Conservation (phyloP, 805 yeast species). For the Starmerella cellae region DNA sequence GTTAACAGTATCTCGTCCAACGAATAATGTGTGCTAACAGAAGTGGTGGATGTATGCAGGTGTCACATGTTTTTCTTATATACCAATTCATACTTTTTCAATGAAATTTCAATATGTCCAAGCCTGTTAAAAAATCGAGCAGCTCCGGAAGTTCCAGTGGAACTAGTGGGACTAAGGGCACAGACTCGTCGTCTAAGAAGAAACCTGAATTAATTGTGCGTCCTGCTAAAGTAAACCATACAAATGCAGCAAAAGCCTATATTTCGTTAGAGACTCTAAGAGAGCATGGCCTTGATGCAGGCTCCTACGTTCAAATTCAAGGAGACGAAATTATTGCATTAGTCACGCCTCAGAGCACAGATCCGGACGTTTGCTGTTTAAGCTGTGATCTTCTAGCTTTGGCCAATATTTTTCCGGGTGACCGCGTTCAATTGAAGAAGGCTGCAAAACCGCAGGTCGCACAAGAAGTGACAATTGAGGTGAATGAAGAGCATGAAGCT, state of each 20-base stretch:
- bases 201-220: constrained; percentile 20
- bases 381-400: constrained; percentile 29
- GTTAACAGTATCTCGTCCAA: too few relatives aligned
- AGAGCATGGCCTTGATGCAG: constrained; percentile 22
- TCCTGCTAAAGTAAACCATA: constrained; percentile 16
- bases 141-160: constrained; percentile 3
- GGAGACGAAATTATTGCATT: constrained; percentile 19
- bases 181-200: neutral
- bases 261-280: constrained; percentile 21
- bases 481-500: constrained; percentile 18
- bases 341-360: constrained; percentile 23
- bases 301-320: constrained; percentile 19
- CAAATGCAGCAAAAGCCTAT: constrained; percentile 20
- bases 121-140: constrained; percentile 9
- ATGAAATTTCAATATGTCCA: constrained; percentile 10
- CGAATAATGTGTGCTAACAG: too few relatives aligned
- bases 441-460: constrained; percentile 40
- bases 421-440: constrained; percentile 37
- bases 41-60: too few relatives aligned
- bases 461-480: constrained; percentile 26
- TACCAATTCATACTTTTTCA: neutral
- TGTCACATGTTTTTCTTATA: too few relatives aligned
- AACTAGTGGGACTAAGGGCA: neutral
- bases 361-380: constrained; percentile 22
- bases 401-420: constrained; percentile 38